phyloP scores from a whole-genome alignment of 768 basidiomycete species.

The Tricholoma terreum region DNA sequence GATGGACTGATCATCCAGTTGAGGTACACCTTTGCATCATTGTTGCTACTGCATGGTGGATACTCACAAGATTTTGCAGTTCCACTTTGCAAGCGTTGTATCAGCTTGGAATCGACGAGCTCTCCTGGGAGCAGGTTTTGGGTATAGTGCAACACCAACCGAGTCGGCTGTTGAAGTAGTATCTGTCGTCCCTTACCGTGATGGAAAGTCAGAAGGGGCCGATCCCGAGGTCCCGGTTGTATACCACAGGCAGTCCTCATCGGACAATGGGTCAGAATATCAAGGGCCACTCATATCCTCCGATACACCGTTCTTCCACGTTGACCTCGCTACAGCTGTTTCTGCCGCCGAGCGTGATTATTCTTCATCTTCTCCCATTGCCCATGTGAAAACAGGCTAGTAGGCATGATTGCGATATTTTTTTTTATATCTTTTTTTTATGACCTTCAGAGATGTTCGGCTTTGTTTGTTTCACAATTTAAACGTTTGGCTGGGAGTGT shows the following conservation, averaged over 20 bases:
- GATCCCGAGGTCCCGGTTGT: constrained; percentile 35
- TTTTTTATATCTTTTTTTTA: too few relatives aligned
- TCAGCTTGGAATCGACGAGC: constrained; percentile 93
- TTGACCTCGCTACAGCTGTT: constrained; percentile 75
- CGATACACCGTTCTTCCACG: constrained; percentile 86
- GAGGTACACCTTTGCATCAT: constrained; percentile 46
- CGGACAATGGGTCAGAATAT: constrained; percentile 16
- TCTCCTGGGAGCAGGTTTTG: constrained; percentile 87
- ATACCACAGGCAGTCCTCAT: constrained; percentile 28
- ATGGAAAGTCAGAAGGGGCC: constrained; percentile 26
- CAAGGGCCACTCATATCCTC: constrained; percentile 40
- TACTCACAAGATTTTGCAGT: constrained; percentile 38
- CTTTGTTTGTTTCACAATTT: too few relatives aligned
- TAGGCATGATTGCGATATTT: too few relatives aligned
- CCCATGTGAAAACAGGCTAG: too few relatives aligned
- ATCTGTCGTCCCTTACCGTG: constrained; percentile 66
- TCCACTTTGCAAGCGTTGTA: constrained; percentile 90
- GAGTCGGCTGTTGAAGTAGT: constrained; percentile 61
- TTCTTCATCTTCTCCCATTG: too few relatives aligned
- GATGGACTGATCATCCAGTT: constrained; percentile 74
- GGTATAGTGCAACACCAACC: constrained; percentile 51
- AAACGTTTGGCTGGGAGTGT: too few relatives aligned
- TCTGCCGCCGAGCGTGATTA: constrained; percentile 55
- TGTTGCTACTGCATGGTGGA: neutral
- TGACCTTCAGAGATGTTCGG: too few relatives aligned